Evolutionary conservation across 768 basidiomycete species (phyloP).

Genomic region (Collybiopsis confluens): DNA sequence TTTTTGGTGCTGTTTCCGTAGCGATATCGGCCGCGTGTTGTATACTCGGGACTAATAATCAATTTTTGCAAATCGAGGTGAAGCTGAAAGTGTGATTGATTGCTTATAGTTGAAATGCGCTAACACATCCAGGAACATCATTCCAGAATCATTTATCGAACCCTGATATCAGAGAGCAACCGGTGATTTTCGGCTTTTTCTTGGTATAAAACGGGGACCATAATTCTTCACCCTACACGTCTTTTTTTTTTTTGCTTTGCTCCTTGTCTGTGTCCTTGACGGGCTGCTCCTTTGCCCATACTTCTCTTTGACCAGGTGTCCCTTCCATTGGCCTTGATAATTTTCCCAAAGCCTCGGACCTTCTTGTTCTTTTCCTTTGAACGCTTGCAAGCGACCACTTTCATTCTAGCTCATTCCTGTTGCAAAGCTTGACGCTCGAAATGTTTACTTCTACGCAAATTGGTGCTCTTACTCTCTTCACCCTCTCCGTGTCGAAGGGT

Average conservation of each 20-base stretch:
- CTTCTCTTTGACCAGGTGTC: conserved; percentile 47
- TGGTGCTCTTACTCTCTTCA: conserved; percentile 15
- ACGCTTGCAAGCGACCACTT: conserved; percentile 15
- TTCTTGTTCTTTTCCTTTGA: conserved; percentile 15
- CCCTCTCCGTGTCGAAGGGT: conserved; percentile 14
- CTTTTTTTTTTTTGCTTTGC: conserved; percentile 7
- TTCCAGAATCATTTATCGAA: not conserved
- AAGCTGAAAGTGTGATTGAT: too few species aligned
- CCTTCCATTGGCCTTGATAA: conserved; percentile 12
- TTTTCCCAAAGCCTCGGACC: conserved; percentile 17
- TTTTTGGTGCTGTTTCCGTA: too few species aligned
- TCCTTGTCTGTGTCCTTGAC: conserved; percentile 37
- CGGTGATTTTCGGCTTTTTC: not conserved
- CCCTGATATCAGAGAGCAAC: not conserved
- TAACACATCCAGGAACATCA: not conserved
- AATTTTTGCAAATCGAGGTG: too few species aligned
- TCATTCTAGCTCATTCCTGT: conserved; percentile 15
- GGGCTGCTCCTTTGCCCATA: conserved; percentile 30
- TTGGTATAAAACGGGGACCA: not conserved
- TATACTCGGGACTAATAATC: too few species aligned
- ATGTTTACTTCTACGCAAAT: conserved; percentile 16
- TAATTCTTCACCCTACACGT: conserved; percentile 7
- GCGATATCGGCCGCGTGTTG: too few species aligned
- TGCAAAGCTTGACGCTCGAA: conserved; percentile 14
- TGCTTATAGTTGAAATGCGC: too few species aligned